These are phyloP conservation scores for Ogataea trehaloabstinens DNA, from an alignment of 805 yeast genomes.

Conservation along the genomic window DNA sequence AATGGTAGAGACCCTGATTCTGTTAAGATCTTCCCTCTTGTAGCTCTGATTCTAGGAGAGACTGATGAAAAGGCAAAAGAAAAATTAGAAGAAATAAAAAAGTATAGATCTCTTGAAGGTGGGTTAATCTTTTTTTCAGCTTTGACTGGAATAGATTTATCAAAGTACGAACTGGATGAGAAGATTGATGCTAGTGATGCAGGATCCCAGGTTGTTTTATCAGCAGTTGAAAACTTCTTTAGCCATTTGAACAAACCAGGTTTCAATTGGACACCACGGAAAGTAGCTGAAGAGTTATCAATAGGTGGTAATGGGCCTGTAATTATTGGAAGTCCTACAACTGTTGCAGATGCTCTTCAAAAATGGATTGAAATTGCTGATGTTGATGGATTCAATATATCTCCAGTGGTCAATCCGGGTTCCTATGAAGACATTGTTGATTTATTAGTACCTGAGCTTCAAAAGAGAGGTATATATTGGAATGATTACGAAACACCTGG, in stretches of 20 bases:
- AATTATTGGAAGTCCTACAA: constrained; percentile 34
- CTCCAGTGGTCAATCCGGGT: constrained; percentile 37
- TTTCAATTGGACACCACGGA: constrained; percentile 23
- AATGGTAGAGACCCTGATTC: constrained; percentile 7
- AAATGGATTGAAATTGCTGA: constrained; percentile 38
- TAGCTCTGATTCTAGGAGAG: constrained; percentile 5
- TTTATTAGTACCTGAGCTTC: constrained; percentile 27
- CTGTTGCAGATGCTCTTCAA: constrained; percentile 40
- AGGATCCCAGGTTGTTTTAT: constrained; percentile 33
- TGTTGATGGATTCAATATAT: constrained; percentile 43
- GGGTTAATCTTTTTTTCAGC: constrained; percentile 11
- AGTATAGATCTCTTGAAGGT: constrained; percentile 9
- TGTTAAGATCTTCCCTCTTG: constrained; percentile 7
- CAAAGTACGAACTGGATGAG: constrained; percentile 31
- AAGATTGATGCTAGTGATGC: constrained; percentile 20
- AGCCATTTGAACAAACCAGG: constrained; percentile 11
- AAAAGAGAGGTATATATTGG: constrained; percentile 31
- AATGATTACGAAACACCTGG: constrained; percentile 35
- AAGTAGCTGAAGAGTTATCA: constrained; percentile 31
- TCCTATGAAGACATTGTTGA: constrained; percentile 38
- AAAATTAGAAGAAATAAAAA: constrained; percentile 7
- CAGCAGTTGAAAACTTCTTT: constrained; percentile 15
- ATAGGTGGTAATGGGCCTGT: constrained; percentile 30
- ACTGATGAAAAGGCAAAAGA: constrained; percentile 7
- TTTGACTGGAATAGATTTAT: constrained; percentile 40